Conservation (phyloP, 257 asterid genomes). For the Ligustrum vulgare region DNA sequence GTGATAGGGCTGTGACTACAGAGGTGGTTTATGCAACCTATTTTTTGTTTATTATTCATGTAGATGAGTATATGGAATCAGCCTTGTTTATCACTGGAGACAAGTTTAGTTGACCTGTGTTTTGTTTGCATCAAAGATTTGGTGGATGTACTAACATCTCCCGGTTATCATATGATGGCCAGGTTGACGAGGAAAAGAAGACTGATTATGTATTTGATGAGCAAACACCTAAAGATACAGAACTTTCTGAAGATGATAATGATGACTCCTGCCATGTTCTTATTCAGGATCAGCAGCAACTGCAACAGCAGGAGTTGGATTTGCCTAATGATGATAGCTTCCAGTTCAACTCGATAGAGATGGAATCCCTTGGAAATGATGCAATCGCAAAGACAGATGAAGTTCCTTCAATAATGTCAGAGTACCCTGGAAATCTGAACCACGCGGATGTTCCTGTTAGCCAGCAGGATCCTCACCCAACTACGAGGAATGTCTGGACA, state of each 20-base stretch:
- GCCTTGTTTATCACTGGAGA: slow-evolving; percentile 1
- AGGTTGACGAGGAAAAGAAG: slow-evolving; percentile 41
- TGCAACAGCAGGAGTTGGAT: slow-evolving; percentile 40
- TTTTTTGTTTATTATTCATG: slow-evolving; percentile 10
- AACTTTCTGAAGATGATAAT: slow-evolving; percentile 36
- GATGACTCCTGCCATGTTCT: slow-evolving; percentile 35
- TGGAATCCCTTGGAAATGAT: slow-evolving; percentile 39
- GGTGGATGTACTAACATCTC: slow-evolving; percentile 12
- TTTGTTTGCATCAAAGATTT: slow-evolving; percentile 8
- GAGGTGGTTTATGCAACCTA: slow-evolving; percentile 48
- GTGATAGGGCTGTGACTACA: slow-evolving; percentile 30
- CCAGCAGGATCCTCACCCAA: slow-evolving; percentile 39
- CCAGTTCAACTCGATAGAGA: slow-evolving; percentile 43
- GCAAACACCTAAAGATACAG: slow-evolving; percentile 27
- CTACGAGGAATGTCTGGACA: slow-evolving; percentile 64
- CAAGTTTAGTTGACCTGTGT: background rate
- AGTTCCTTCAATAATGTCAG: slow-evolving; percentile 41
- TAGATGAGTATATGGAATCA: background rate
- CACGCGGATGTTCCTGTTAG: slow-evolving; percentile 41
- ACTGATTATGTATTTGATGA: slow-evolving; percentile 34
- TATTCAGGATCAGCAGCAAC: slow-evolving; percentile 43
- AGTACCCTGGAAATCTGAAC: slow-evolving; percentile 44
- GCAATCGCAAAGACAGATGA: slow-evolving; percentile 39
- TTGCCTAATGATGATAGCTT: slow-evolving; percentile 38
- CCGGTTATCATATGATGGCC: slow-evolving; percentile 21